Conservation (phyloP, 495 filamentous ascomycete species). For the Tuber borchii region DNA sequence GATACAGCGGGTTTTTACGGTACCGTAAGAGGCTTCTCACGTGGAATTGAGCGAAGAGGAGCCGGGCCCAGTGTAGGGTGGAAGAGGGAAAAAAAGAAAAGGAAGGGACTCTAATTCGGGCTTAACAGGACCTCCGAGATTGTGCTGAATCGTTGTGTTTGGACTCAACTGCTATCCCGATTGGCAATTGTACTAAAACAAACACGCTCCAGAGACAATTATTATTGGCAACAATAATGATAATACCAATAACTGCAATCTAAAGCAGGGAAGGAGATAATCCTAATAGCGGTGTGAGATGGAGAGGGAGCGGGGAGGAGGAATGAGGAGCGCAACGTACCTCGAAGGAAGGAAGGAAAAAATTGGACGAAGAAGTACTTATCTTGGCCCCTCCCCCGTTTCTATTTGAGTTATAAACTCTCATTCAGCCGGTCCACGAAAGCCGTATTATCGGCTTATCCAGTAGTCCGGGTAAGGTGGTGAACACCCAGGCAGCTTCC, state of each 20-base stretch:
- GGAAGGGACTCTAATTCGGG: background rate
- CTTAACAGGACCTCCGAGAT: background rate
- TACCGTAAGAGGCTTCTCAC: background rate
- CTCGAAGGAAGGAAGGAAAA: slow-evolving; percentile 1
- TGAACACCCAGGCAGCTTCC: background rate
- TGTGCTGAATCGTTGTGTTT: background rate
- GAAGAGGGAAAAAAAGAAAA: background rate
- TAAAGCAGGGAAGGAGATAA: background rate
- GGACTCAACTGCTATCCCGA: background rate
- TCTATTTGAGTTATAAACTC: slow-evolving; percentile 24
- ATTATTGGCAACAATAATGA: background rate
- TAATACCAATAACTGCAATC: background rate
- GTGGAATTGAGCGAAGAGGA: background rate
- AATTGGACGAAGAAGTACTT: slow-evolving; percentile 30
- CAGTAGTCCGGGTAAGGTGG: background rate
- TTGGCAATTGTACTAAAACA: background rate
- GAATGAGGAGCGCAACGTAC: background rate
- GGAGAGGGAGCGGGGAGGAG: background rate
- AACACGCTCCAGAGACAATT: background rate
- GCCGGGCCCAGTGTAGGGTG: background rate
- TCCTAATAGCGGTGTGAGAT: background rate
- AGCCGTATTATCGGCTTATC: slow-evolving; percentile 15
- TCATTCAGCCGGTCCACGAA: slow-evolving; percentile 17
- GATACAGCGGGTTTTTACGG: too few relatives aligned
- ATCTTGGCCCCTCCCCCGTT: slow-evolving; percentile 16